Percentiles rank a stretch among this genome's conserved stretches.
These are phyloP conservation scores for Phytophthora podocarpi DNA, from an alignment of 352 stramenopile genomes.

Conservation along the genomic window DNA sequence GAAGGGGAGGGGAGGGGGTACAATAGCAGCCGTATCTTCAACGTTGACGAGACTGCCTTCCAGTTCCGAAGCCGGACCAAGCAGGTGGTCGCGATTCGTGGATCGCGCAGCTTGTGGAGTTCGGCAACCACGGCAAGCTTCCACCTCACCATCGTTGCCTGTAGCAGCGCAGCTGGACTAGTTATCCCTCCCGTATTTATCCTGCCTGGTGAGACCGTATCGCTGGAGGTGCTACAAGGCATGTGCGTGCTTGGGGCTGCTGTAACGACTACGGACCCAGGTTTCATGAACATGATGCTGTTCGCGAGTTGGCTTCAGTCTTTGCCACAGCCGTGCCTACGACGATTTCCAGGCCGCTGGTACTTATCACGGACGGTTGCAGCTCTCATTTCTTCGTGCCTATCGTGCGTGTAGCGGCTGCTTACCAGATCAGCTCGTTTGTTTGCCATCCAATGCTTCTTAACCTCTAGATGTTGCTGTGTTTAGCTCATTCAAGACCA, in stretches of 20 bases:
- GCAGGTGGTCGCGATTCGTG: conserved; percentile 17
- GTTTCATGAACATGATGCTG: conserved; percentile 21
- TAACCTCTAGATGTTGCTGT: conserved; percentile 32
- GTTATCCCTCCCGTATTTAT: no score
- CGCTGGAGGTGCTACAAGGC: no score
- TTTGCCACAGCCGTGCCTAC: neutral
- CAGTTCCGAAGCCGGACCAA: conserved; percentile 1
- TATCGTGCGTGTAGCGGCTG: neutral
- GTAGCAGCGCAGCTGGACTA: conserved; percentile 14
- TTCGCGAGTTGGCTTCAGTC: conserved; percentile 10
- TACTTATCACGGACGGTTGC: conserved; percentile 21
- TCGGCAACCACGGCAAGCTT: conserved; percentile 12
- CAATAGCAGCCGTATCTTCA: conserved; percentile 22
- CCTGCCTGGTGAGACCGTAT: no score
- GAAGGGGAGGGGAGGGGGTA: no score
- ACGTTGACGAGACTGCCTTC: conserved; percentile 40
- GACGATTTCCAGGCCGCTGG: neutral
- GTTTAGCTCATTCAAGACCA: no score
- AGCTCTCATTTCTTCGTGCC: conserved; percentile 12
- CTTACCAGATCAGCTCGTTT: conserved; percentile 8
- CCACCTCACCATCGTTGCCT: conserved; percentile 41
- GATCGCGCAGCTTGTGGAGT: conserved; percentile 31
- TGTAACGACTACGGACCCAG: conserved; percentile 23
- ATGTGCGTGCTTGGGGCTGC: no score
- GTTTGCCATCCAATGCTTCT: conserved; percentile 20